phyloP scores from a whole-genome alignment of 345 rosid genomes.

The Viola odorata region DNA sequence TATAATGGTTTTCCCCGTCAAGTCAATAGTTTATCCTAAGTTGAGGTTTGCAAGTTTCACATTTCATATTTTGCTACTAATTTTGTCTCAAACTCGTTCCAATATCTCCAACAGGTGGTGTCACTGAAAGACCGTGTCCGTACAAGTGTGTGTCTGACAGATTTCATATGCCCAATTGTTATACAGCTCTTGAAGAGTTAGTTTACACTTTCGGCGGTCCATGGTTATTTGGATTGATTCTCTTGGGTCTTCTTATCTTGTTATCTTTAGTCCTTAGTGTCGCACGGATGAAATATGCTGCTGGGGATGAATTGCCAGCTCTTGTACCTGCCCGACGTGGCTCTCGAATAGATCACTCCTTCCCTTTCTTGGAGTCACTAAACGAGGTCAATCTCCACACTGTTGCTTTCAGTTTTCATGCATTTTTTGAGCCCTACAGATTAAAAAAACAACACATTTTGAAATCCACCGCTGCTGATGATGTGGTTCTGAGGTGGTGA shows the following conservation, averaged over 20 bases:
- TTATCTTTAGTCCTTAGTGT: constrained; percentile 88
- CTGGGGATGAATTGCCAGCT: constrained; percentile 74
- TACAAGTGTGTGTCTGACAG: constrained; percentile 74
- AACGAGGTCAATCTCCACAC: constrained; percentile 52
- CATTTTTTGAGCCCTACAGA: background rate
- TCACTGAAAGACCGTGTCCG: constrained; percentile 80
- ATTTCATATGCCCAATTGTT: constrained; percentile 90
- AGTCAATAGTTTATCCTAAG: background rate
- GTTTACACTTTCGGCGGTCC: constrained; percentile 96
- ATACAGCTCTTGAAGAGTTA: constrained; percentile 82
- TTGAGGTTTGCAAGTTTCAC: constrained; percentile 5
- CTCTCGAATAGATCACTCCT: constrained; percentile 73
- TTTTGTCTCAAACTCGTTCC: constrained; percentile 12
- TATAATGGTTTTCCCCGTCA: background rate
- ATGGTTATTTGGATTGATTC: constrained; percentile 71
- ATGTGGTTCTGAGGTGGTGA: background rate
- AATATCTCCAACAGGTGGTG: constrained; percentile 54
- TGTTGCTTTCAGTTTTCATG: background rate
- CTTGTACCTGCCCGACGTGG: constrained; percentile 51
- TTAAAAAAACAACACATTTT: background rate
- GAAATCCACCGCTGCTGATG: background rate
- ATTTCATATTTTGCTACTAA: background rate
- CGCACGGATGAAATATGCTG: constrained; percentile 84
- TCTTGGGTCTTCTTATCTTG: constrained; percentile 65
- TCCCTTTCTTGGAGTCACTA: constrained; percentile 87